Base-by-base conservation (phyloP, 2,329 filamentous ascomycete genomes). In the Cryphonectria radicalis region DNA sequence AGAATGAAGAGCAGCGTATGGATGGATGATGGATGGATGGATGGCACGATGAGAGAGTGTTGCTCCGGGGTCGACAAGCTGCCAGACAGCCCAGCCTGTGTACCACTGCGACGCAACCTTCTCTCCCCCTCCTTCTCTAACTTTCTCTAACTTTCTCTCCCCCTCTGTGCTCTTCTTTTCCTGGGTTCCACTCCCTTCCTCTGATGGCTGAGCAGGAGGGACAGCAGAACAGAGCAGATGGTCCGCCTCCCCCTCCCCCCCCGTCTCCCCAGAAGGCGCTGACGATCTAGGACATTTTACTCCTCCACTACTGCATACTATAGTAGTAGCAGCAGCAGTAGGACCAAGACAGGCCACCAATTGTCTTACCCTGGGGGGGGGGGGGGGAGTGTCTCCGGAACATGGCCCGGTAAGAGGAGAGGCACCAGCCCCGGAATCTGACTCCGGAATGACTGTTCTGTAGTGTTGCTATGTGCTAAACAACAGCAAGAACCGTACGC, bases 21-120 rank as follows among this genome's bases (percentile, higher is more conserved):
- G 40, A 60, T 42, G 59, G 55, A 22, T 8, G 55, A 10, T 4
- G 7, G 46, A 59, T 7, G 19, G 32, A 46, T 40, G 46, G 40
- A 60, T 53, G 62, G 68, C 63, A 65, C n/a, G 46, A 63, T 59
- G 67, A 63, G 43, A 68, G 57, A 19, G 63, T 32, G 32, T 67
- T 70, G 67, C 50, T 68, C 50, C 53, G 67, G 11, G 22, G 22
- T 37, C 62, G 43, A 35, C 35, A 14, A 60, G 19, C 22, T 43
- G 53, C 69, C 66, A 71, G 60, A 60, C 50, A 55, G 6, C 35
- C 19, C 42, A 17, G 14, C 3, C 42, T 17, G 14, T 1, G 43
- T 50, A 22, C 43, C 43, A 22, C 1, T 17, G 7, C 43, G 7
- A 50, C 43, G 6, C 43, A 50, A 50, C 46, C 46, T 50, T 7